Base-by-base conservation (phyloP, 2,329 filamentous ascomycete genomes). In the Endothia cerciana region DNA sequence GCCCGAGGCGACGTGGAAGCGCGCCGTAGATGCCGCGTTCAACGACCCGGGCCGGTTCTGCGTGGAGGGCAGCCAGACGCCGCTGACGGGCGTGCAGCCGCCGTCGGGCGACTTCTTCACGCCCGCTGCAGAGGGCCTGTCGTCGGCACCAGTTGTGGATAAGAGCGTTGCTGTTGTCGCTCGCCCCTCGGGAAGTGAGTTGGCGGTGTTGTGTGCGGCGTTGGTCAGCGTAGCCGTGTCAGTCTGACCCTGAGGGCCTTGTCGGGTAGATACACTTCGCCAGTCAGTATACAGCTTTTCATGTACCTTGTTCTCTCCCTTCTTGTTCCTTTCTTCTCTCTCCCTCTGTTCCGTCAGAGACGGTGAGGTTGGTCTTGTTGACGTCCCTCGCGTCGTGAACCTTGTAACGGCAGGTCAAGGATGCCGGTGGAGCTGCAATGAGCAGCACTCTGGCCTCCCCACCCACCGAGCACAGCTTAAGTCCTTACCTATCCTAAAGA, bases 1-100 rank as follows among this genome's bases (percentile, higher is more conserved):
- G 45, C 77, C 80, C n/a, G 76, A 73, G 47, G 75, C 73, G 5
- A 74, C 76, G 10, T 84, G 82, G 82, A 73, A 77, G 70, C 71
- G 74, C 58, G 76, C 74, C 10, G 76, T 75, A 51, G 74, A 76
- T 51, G 77, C 77, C 0, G 76, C 76, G 0, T 79, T 77, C 77
- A 71, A 63, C 30, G 73, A 76, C 41, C 73, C 75, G 13, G 69
- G 53, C 15, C 57, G 61, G 56, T 72, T 73, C 60, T 79, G 77
- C 69, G 77, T 78, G 7, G 69, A 71, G 41, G 75, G 73, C 25
- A 78, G 75, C 65, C 63, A 70, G 56, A 69, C 72, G 17, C 63
- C 67, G 15, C 66, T 72, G 10, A 72, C 60, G 56, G 65, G 65
- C 40, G 65, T 64, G 45, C 65, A 66, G 65, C 15, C 33, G 30